phyloP scores from a whole-genome alignment of 352 stramenopile genomes.

The Phytophthora citricola region DNA sequence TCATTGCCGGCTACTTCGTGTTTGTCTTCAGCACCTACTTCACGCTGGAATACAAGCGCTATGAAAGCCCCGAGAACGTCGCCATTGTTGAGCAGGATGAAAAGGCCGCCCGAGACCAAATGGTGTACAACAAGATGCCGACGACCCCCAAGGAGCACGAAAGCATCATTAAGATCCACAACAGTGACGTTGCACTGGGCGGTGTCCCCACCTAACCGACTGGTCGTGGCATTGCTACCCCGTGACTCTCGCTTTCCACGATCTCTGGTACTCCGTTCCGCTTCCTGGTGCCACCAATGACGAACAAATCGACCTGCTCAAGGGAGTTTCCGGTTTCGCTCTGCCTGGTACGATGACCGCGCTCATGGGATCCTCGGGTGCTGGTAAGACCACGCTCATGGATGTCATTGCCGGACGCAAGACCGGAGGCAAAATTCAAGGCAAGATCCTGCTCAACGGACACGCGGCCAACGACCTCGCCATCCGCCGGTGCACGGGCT shows the following conservation, averaged over 20 bases:
- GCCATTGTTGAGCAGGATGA: conserved; percentile 28
- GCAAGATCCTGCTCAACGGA: conserved; percentile 56
- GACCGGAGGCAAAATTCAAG: conserved; percentile 42
- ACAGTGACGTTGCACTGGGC: conserved; percentile 19
- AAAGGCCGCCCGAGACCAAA: conserved; percentile 13
- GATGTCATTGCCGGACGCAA: conserved; percentile 33
- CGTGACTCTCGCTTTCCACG: conserved; percentile 44
- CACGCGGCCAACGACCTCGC: conserved; percentile 30
- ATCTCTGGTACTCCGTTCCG: conserved; percentile 53
- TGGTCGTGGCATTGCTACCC: conserved; percentile 29
- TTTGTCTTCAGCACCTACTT: conserved; percentile 39
- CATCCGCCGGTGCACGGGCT: conserved; percentile 24
- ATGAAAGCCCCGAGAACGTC: conserved; percentile 34
- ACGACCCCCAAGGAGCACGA: conserved; percentile 21
- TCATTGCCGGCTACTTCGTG: conserved; percentile 38
- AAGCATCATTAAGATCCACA: conserved; percentile 24
- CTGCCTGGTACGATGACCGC: conserved; percentile 54
- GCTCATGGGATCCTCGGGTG: conserved; percentile 62
- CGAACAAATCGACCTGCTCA: conserved; percentile 51
- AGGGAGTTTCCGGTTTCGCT: conserved; percentile 49
- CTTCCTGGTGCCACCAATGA: conserved; percentile 32
- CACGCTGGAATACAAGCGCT: conserved; percentile 17
- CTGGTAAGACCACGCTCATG: conserved; percentile 66
- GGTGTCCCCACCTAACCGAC: conserved; percentile 18
- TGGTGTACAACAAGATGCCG: conserved; percentile 28